Percentiles rank a stretch among this genome's conserved stretches.
Evolutionary conservation across 345 rosid genomes (phyloP).

Genomic region (Linum tenue): DNA sequence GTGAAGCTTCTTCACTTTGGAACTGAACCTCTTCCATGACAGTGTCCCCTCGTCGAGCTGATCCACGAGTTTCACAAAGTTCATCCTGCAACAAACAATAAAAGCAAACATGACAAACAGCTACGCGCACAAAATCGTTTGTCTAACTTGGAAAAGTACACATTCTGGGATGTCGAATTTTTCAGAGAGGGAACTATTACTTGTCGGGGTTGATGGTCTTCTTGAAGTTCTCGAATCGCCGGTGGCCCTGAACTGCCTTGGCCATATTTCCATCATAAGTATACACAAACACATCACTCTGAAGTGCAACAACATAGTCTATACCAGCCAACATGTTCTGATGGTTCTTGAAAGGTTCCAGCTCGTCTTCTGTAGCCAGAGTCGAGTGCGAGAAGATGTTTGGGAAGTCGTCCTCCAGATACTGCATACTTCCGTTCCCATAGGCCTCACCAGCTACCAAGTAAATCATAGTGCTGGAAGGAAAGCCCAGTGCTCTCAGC

Average conservation of each 20-base stretch:
- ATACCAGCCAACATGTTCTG: conserved; percentile 93
- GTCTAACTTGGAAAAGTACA: background rate
- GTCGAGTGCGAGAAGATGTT: conserved; percentile 74
- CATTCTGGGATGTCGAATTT: background rate
- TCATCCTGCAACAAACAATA: conserved; percentile 49
- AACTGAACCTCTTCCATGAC: conserved; percentile 79
- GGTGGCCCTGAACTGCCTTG: conserved; percentile 92
- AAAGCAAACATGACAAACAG: background rate
- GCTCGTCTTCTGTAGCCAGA: conserved; percentile 67
- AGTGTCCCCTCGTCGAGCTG: conserved; percentile 63
- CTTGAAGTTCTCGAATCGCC: conserved; percentile 76
- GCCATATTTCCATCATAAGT: conserved; percentile 98
- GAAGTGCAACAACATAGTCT: conserved; percentile 81
- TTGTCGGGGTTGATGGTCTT: conserved; percentile 85
- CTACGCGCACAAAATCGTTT: background rate
- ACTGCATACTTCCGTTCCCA: conserved; percentile 78
- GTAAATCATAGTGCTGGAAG: conserved; percentile 70
- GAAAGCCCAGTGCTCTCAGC: conserved; percentile 72
- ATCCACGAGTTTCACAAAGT: conserved; percentile 73
- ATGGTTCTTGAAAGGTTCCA: conserved; percentile 62
- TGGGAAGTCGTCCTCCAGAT: conserved; percentile 58
- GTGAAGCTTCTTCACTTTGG: conserved; percentile 77
- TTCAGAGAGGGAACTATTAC: conserved; percentile 25
- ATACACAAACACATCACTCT: conserved; percentile 76
- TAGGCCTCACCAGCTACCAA: conserved; percentile 95